These are phyloP conservation scores for Neurospora sp. DNA, from an alignment of 495 filamentous ascomycete genomes.

Conservation along the genomic window DNA sequence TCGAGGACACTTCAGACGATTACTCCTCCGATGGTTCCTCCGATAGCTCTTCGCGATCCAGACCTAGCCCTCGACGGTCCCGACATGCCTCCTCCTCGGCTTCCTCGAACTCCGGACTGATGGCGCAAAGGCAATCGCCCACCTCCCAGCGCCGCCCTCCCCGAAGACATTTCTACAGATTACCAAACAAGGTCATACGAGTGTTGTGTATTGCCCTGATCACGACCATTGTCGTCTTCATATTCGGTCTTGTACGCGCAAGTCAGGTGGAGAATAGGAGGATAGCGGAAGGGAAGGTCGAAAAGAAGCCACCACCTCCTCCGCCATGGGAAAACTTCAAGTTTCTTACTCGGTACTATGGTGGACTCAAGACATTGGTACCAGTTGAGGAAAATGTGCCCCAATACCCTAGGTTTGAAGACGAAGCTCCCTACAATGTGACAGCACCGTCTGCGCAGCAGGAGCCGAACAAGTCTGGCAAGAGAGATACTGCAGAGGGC, in stretches of 20 bases:
- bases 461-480: neutral
- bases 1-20: conserved; percentile 31
- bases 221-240: conserved; percentile 58
- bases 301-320: conserved; percentile 37
- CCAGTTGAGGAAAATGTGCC: conserved; percentile 51
- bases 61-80: conserved; percentile 32
- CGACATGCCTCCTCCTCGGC: conserved; percentile 44
- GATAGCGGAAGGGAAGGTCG: conserved; percentile 45
- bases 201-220: conserved; percentile 64
- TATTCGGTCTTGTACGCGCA: conserved; percentile 58
- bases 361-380: conserved; percentile 61
- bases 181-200: conserved; percentile 55
- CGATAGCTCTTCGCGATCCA: conserved; percentile 24
- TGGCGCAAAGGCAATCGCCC: conserved; percentile 34
- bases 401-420: conserved; percentile 60
- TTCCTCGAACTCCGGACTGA: conserved; percentile 38
- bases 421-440: conserved; percentile 30
- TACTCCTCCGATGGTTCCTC: conserved; percentile 33
- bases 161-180: conserved; percentile 41
- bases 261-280: conserved; percentile 53
- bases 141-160: conserved; percentile 27
- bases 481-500: conserved; percentile 40
- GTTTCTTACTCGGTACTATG: conserved; percentile 75
- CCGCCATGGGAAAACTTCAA: conserved; percentile 77
- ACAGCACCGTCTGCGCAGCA: conserved; percentile 18